These are phyloP conservation scores for Penicillium subrubescens DNA, from an alignment of 495 filamentous ascomycete species.

Conservation along the genomic window DNA sequence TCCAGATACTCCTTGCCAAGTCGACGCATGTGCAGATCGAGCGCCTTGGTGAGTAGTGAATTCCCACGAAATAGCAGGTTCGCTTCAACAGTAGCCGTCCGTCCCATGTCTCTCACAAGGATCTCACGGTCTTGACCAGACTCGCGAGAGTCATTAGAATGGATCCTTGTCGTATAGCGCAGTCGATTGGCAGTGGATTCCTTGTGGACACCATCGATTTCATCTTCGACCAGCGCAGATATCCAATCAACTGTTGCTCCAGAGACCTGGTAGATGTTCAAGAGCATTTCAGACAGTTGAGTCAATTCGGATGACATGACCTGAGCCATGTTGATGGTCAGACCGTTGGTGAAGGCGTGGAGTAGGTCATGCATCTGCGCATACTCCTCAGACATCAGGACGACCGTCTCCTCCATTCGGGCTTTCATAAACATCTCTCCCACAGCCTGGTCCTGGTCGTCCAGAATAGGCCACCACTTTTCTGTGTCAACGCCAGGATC, in stretches of 20 bases:
- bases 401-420: constrained; percentile 81
- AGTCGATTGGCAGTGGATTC: constrained; percentile 67
- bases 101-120: constrained; percentile 60
- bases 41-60: constrained; percentile 87
- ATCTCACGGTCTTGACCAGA: constrained; percentile 61
- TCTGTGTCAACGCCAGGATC: constrained; percentile 79
- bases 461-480: constrained; percentile 84
- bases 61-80: constrained; percentile 97
- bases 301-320: constrained; percentile 76
- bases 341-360: constrained; percentile 77
- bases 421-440: constrained; percentile 88
- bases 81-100: constrained; percentile 69
- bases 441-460: constrained; percentile 70
- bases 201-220: constrained; percentile 90
- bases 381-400: constrained; percentile 86
- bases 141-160: constrained; percentile 76
- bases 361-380: constrained; percentile 80
- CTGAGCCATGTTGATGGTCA: constrained; percentile 83
- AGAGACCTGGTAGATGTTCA: constrained; percentile 97
- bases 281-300: constrained; percentile 78
- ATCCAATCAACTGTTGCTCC: constrained; percentile 88
- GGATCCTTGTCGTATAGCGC: constrained; percentile 74
- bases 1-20: constrained; percentile 92
- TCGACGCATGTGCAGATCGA: constrained; percentile 94
- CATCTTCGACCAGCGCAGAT: constrained; percentile 89